These are phyloP conservation scores for Tylopilus orsonianus DNA, from an alignment of 1,284 basidiomycete genomes.

Conservation along the genomic window DNA sequence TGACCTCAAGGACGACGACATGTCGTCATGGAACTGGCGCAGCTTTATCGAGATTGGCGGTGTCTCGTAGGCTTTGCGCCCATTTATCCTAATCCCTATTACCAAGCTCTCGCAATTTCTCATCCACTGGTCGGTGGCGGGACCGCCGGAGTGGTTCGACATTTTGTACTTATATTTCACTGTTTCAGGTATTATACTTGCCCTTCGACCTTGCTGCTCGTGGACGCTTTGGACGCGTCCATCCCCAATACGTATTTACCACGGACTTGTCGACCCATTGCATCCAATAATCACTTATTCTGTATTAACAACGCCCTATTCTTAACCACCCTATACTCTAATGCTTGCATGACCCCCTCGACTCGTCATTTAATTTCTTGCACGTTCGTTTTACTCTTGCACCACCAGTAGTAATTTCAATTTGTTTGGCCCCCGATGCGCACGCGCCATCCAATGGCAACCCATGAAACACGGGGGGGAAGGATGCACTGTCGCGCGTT, in stretches of 20 bases:
- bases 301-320: constrained; percentile 14
- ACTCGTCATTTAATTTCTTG: constrained; percentile 14
- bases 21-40: constrained; percentile 50
- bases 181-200: constrained; percentile 15
- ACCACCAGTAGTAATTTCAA: neutral
- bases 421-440: neutral
- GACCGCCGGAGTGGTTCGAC: constrained; percentile 4
- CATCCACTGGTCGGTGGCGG: constrained; percentile 2
- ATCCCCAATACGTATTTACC: constrained; percentile 25
- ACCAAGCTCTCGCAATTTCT: neutral
- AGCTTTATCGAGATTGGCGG: constrained; percentile 61
- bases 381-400: neutral
- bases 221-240: constrained; percentile 11
- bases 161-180: constrained; percentile 17
- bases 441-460: neutral
- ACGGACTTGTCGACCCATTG: constrained; percentile 14
- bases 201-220: neutral
- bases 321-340: constrained; percentile 9
- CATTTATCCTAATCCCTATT: neutral
- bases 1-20: constrained; percentile 55
- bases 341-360: constrained; percentile 13
- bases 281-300: constrained; percentile 20
- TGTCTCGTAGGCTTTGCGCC: constrained; percentile 24
- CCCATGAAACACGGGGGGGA: constrained; percentile 8
- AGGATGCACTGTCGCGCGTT: no score